Conservation (phyloP, 1,284 basidiomycete genomes). For the Mycena citricolor region DNA sequence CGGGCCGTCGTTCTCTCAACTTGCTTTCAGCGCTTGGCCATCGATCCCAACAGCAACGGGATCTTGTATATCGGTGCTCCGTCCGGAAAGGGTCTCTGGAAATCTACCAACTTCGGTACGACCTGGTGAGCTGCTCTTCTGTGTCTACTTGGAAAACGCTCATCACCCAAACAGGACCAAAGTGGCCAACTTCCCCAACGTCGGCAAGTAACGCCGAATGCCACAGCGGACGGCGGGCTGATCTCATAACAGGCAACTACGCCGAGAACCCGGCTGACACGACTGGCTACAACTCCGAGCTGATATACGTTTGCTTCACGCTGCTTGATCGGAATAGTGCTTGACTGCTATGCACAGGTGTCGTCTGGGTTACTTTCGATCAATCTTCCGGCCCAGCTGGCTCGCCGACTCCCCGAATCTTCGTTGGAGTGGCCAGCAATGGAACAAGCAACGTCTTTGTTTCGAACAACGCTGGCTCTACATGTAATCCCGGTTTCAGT, state of each 20-base stretch:
- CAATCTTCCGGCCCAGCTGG: slow-evolving; percentile 50
- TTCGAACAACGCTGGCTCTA: slow-evolving; percentile 52
- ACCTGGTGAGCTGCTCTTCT: slow-evolving; percentile 41
- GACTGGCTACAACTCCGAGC: slow-evolving; percentile 53
- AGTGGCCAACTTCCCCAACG: slow-evolving; percentile 54
- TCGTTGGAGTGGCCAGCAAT: slow-evolving; percentile 61
- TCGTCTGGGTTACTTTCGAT: slow-evolving; percentile 69
- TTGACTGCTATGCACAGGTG: slow-evolving; percentile 29
- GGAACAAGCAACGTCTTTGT: slow-evolving; percentile 57
- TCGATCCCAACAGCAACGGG: slow-evolving; percentile 62
- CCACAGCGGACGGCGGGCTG: too few species aligned
- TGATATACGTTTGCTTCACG: slow-evolving; percentile 41
- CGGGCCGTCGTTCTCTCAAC: background rate
- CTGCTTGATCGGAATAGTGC: background rate
- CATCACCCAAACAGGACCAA: slow-evolving; percentile 38
- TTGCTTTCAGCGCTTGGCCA: slow-evolving; percentile 49
- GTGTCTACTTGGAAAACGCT: background rate
- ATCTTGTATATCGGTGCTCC: slow-evolving; percentile 63
- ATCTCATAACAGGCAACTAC: slow-evolving; percentile 44
- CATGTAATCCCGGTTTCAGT: slow-evolving; percentile 41
- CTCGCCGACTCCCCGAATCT: slow-evolving; percentile 58
- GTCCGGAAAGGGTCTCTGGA: slow-evolving; percentile 64
- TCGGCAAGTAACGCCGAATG: slow-evolving; percentile 46
- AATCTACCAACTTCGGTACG: slow-evolving; percentile 55
- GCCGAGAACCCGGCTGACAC: slow-evolving; percentile 55